Percentiles rank a stretch among this genome's conserved stretches.
Conservation (phyloP, 495 filamentous ascomycete genomes). For the Umbilicaria muhlenbergii region DNA sequence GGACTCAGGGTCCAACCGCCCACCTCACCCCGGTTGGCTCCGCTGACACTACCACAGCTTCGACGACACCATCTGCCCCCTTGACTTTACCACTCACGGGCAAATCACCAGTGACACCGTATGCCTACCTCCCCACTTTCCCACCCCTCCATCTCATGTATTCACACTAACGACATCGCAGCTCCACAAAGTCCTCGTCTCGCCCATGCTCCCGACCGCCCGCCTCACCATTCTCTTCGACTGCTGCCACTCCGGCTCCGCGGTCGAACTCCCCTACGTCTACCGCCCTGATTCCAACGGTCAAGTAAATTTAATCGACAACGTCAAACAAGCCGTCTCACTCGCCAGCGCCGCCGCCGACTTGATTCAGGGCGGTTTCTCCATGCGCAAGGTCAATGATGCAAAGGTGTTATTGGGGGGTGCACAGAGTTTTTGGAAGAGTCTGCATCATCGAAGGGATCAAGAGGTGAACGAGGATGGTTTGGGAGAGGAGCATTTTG, state of each 20-base stretch:
- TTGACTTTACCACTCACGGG: slow-evolving; percentile 33
- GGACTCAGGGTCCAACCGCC: slow-evolving; percentile 22
- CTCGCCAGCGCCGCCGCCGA: slow-evolving; percentile 28
- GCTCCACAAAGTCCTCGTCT: slow-evolving; percentile 38
- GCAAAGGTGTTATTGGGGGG: slow-evolving; percentile 36
- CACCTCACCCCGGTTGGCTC: slow-evolving; percentile 7
- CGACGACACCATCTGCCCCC: slow-evolving; percentile 40
- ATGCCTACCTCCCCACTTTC: neutral
- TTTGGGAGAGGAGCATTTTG: slow-evolving; percentile 33
- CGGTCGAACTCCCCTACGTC: slow-evolving; percentile 41
- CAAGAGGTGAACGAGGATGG: slow-evolving; percentile 27
- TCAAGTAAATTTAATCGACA: slow-evolving; percentile 38
- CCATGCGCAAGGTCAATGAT: slow-evolving; percentile 29
- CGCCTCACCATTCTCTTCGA: slow-evolving; percentile 43
- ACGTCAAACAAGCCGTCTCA: slow-evolving; percentile 32
- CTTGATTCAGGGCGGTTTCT: slow-evolving; percentile 39
- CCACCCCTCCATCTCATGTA: no score
- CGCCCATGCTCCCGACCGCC: slow-evolving; percentile 30
- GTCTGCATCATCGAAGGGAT: slow-evolving; percentile 24
- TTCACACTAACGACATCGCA: slow-evolving; percentile 1
- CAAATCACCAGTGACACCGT: slow-evolving; percentile 35
- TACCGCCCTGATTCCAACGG: slow-evolving; percentile 38
- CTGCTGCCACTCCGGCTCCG: slow-evolving; percentile 48
- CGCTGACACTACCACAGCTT: slow-evolving; percentile 17
- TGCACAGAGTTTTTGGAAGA: slow-evolving; percentile 36